Conservation (phyloP, 2,329 filamentous ascomycete species). For the Calonectria hongkongensis region DNA sequence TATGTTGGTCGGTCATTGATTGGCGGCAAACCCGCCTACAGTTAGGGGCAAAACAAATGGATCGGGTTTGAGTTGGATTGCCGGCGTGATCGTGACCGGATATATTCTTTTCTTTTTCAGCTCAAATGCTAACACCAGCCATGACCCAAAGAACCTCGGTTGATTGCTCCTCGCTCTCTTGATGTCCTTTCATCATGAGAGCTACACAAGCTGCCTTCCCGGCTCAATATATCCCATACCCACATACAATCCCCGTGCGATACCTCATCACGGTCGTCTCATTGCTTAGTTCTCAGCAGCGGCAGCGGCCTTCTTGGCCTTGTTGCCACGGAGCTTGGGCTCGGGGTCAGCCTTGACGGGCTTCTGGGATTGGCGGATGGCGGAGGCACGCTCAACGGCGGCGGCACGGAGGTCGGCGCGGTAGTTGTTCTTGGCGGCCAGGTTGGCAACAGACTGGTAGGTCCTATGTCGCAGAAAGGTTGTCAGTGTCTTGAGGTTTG, state of each 20-base stretch:
- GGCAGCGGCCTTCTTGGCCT: slow-evolving; percentile 82
- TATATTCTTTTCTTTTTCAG: slow-evolving; percentile 56
- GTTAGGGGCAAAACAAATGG: slow-evolving; percentile 3
- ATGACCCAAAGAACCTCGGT: slow-evolving; percentile 54
- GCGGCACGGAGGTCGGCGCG: slow-evolving; percentile 84
- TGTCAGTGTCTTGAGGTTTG: slow-evolving; percentile 42
- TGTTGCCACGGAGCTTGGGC: slow-evolving; percentile 82
- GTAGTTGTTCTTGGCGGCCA: slow-evolving; percentile 90
- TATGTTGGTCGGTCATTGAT: slow-evolving; percentile 11
- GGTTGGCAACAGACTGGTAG: slow-evolving; percentile 91
- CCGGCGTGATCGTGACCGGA: slow-evolving; percentile 47
- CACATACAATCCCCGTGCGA: slow-evolving; percentile 42
- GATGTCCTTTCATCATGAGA: slow-evolving; percentile 49
- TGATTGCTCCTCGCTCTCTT: slow-evolving; percentile 50
- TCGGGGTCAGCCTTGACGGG: slow-evolving; percentile 84
- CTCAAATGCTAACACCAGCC: slow-evolving; percentile 55
- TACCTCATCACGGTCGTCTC: slow-evolving; percentile 44
- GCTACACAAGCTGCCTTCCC: slow-evolving; percentile 48
- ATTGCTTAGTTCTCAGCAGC: slow-evolving; percentile 60
- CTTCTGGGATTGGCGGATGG: slow-evolving; percentile 87
- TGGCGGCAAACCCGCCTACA: not conserved
- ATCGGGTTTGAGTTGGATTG: slow-evolving; percentile 43
- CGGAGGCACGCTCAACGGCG: slow-evolving; percentile 91
- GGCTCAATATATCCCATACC: slow-evolving; percentile 44
- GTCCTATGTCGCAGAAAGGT: slow-evolving; percentile 73